These are phyloP conservation scores for Casaregolazyma suthepensis DNA, from an alignment of 1,139 yeast species.

Conservation along the genomic window DNA sequence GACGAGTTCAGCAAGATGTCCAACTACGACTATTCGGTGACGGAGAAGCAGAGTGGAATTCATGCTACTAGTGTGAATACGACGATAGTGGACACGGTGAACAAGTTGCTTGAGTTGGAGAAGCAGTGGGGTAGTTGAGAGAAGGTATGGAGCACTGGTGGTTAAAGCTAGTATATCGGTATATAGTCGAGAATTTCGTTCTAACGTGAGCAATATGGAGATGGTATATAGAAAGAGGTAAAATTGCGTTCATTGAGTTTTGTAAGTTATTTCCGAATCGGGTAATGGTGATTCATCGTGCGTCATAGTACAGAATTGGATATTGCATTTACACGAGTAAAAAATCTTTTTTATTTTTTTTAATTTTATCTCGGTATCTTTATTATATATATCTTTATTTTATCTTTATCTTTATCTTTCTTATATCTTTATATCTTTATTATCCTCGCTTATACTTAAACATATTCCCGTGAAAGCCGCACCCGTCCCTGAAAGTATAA, in stretches of 20 bases:
- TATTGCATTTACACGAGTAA: no score
- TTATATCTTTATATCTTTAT: no score
- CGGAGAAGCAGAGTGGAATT: constrained; percentile 17
- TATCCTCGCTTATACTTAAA: no score
- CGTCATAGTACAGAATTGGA: neutral
- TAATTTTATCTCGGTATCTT: no score
- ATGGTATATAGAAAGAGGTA: neutral
- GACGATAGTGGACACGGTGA: constrained; percentile 16
- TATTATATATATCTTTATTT: no score
- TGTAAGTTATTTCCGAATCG: neutral
- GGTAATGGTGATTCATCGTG: neutral
- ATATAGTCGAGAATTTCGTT: neutral
- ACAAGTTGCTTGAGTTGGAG: constrained; percentile 10
- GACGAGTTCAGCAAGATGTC: constrained; percentile 2
- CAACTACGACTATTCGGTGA: constrained; percentile 15
- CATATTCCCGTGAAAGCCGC: no score
- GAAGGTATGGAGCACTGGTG: neutral
- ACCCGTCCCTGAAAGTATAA: neutral
- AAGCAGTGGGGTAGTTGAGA: constrained; percentile 7
- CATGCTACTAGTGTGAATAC: constrained; percentile 15
- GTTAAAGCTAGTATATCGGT: neutral
- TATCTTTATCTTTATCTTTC: no score
- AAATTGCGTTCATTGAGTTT: no score
- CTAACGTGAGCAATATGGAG: neutral
- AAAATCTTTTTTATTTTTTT: no score